Conservation (phyloP, 768 basidiomycete genomes). For the Cystobasidium ongulense region DNA sequence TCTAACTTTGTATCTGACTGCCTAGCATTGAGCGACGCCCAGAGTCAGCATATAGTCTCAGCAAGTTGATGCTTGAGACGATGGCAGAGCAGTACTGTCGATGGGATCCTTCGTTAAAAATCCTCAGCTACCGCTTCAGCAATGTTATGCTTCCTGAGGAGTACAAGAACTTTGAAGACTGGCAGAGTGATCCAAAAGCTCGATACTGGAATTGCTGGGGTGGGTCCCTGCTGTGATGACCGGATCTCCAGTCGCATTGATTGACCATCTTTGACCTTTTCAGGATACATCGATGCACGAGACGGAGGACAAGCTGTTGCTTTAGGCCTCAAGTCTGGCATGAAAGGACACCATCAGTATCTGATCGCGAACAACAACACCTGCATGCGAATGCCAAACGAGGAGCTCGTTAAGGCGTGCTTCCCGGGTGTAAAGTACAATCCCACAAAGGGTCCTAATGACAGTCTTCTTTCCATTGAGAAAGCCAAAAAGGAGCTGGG, state of each 20-base stretch:
- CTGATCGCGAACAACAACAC: conserved; percentile 41
- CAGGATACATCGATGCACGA: conserved; percentile 37
- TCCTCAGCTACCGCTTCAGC: conserved; percentile 37
- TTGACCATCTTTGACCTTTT: background rate
- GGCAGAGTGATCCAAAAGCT: conserved; percentile 36
- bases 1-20: conserved; percentile 24
- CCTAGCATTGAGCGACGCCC: conserved; percentile 35
- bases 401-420: conserved; percentile 35
- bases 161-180: conserved; percentile 35
- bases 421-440: conserved; percentile 36
- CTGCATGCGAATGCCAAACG: conserved; percentile 35
- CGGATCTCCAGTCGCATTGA: background rate
- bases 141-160: conserved; percentile 38
- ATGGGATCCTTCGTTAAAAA: conserved; percentile 40
- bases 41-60: conserved; percentile 38
- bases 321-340: conserved; percentile 30
- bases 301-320: conserved; percentile 37
- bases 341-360: conserved; percentile 39
- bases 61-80: conserved; percentile 39
- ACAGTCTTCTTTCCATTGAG: conserved; percentile 36
- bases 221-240: background rate
- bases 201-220: conserved; percentile 39
- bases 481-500: conserved; percentile 41
- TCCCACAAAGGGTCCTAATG: conserved; percentile 29
- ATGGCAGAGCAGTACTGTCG: conserved; percentile 40